Percentiles rank a stretch among this genome's conserved stretches.
Conservation (phyloP, 495 filamentous ascomycete species). For the Aspergillus taichungensis region DNA sequence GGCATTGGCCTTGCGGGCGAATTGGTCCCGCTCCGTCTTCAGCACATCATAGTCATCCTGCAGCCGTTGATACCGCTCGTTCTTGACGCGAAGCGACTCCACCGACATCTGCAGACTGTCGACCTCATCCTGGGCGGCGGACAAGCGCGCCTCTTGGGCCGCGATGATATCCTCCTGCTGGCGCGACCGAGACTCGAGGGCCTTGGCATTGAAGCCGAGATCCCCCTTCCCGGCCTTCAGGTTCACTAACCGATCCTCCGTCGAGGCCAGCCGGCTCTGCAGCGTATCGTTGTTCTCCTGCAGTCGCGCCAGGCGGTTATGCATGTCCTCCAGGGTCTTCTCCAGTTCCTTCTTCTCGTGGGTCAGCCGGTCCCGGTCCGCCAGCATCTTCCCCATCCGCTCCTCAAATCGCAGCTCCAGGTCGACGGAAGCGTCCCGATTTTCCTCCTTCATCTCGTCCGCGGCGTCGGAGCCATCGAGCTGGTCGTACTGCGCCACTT, state of each 20-base stretch:
- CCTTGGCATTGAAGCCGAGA: slow-evolving; percentile 35
- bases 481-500: slow-evolving; percentile 38
- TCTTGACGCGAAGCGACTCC: slow-evolving; percentile 34
- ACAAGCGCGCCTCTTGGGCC: slow-evolving; percentile 47
- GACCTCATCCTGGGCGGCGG: slow-evolving; percentile 35
- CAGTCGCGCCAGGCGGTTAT: slow-evolving; percentile 47
- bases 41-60: slow-evolving; percentile 63
- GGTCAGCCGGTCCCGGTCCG: slow-evolving; percentile 40
- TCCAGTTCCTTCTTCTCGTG: slow-evolving; percentile 45
- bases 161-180: slow-evolving; percentile 51
- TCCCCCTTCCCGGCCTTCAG: slow-evolving; percentile 37
- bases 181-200: slow-evolving; percentile 36
- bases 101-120: slow-evolving; percentile 34
- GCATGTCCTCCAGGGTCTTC: slow-evolving; percentile 44
- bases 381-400: slow-evolving; percentile 42
- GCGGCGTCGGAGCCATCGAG: slow-evolving; percentile 26
- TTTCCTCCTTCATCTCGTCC: slow-evolving; percentile 31
- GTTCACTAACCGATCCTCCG: slow-evolving; percentile 39
- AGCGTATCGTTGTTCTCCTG: slow-evolving; percentile 49
- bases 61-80: slow-evolving; percentile 45
- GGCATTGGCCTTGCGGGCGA: slow-evolving; percentile 71
- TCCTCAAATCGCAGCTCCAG: slow-evolving; percentile 46
- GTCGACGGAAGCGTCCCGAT: slow-evolving; percentile 33
- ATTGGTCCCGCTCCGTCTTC: slow-evolving; percentile 61
- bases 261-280: slow-evolving; percentile 36